Conservation (phyloP, 371 early-diverging fungal species). For the Actinomortierella wolfii region DNA sequence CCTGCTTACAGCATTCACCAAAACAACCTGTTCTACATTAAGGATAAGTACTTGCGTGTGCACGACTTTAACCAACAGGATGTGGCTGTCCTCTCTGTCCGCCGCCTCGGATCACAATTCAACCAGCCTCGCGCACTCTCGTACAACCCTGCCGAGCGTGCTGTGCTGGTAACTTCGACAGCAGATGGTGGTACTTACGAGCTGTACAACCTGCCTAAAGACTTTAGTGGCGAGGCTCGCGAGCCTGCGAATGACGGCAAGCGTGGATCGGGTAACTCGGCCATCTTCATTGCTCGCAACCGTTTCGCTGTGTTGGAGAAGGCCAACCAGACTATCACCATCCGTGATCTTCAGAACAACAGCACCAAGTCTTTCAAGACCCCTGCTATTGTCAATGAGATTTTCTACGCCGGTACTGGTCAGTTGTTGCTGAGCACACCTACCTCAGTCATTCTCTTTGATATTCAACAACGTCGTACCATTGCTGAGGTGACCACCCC, state of each 20-base stretch:
- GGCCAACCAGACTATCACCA: slow-evolving; percentile 69
- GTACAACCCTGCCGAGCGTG: slow-evolving; percentile 94
- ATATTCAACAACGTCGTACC: slow-evolving; percentile 80
- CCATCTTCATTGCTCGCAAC: slow-evolving; percentile 94
- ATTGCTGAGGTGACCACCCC: slow-evolving; percentile 77
- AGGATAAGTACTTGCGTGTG: slow-evolving; percentile 80
- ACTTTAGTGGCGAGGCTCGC: slow-evolving; percentile 66
- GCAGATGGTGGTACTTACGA: slow-evolving; percentile 91
- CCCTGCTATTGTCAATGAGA: slow-evolving; percentile 76
- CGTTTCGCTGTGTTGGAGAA: slow-evolving; percentile 94
- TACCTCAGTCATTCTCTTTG: slow-evolving; percentile 85
- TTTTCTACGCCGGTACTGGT: slow-evolving; percentile 87
- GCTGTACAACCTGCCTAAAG: slow-evolving; percentile 80
- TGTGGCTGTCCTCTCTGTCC: slow-evolving; percentile 76
- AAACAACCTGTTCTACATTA: slow-evolving; percentile 82
- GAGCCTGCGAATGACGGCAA: slow-evolving; percentile 70
- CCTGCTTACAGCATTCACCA: slow-evolving; percentile 87
- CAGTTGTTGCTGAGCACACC: slow-evolving; percentile 82
- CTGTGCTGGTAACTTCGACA: slow-evolving; percentile 81
- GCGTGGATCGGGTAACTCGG: slow-evolving; percentile 80
- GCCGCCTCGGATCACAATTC: slow-evolving; percentile 67
- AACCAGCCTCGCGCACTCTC: slow-evolving; percentile 79
- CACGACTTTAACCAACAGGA: slow-evolving; percentile 84
- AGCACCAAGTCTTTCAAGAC: slow-evolving; percentile 89
- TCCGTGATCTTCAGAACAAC: slow-evolving; percentile 84